Conservation (phyloP, 106 monocot genomes). For the Alisma plantagoaquatica region DNA sequence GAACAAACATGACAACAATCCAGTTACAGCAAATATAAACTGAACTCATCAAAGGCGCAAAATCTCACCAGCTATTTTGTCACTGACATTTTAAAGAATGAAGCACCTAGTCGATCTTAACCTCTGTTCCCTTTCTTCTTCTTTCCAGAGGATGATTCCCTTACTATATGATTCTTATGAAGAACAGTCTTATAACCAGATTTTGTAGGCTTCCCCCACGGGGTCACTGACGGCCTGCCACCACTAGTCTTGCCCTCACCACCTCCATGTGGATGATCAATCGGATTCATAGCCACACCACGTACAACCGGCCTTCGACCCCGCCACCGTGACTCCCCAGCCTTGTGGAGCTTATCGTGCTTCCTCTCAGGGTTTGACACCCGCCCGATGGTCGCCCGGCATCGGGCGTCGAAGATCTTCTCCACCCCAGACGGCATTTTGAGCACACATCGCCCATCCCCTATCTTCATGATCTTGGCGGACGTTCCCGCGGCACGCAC, state of each 20-base stretch:
- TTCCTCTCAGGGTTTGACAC: constrained; percentile 16
- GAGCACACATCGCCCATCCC: constrained; percentile 10
- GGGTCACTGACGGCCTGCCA: constrained; percentile 16
- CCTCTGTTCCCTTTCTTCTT: constrained; percentile 3
- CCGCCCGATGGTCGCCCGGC: constrained; percentile 18
- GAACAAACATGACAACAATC: too few relatives aligned
- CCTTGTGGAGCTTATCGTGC: constrained; percentile 13
- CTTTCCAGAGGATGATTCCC: background rate
- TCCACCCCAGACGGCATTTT: constrained; percentile 20
- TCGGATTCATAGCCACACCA: constrained; percentile 60
- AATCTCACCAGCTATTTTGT: too few relatives aligned
- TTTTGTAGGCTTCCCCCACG: constrained; percentile 27
- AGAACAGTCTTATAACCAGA: constrained; percentile 18
- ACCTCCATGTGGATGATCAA: constrained; percentile 72
- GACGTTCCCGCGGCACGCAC: constrained; percentile 20
- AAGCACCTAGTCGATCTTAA: too few relatives aligned
- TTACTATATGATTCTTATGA: constrained; percentile 10
- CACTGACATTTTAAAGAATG: too few relatives aligned
- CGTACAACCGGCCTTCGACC: constrained; percentile 48
- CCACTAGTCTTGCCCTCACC: constrained; percentile 48
- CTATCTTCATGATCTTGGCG: constrained; percentile 21
- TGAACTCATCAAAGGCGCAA: too few relatives aligned
- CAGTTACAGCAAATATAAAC: too few relatives aligned
- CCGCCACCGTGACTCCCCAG: constrained; percentile 37
- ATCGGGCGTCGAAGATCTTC: constrained; percentile 16